Conservation (phyloP, 768 basidiomycete species). For the Podaxis rugospora region DNA sequence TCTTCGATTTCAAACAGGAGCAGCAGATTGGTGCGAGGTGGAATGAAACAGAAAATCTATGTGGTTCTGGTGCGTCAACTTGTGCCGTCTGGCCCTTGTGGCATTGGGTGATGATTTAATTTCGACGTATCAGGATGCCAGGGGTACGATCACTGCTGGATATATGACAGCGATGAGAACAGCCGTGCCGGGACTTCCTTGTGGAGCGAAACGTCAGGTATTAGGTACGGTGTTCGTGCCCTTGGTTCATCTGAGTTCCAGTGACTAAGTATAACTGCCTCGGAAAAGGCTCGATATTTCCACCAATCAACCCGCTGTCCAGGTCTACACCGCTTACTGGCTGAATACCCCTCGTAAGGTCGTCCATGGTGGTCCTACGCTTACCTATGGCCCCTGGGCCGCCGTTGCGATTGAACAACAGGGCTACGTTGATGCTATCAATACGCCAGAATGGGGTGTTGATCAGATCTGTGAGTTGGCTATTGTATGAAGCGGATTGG, state of each 20-base stretch:
- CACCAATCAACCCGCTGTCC: conserved; percentile 47
- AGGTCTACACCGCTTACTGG: conserved; percentile 45
- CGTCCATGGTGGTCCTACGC: conserved; percentile 41
- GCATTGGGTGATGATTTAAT: not conserved
- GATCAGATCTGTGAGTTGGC: conserved; percentile 46
- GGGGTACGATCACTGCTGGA: conserved; percentile 48
- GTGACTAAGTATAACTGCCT: not conserved
- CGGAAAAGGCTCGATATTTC: conserved; percentile 39
- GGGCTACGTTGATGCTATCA: conserved; percentile 51
- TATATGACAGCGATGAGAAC: conserved; percentile 36
- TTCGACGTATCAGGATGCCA: conserved; percentile 28
- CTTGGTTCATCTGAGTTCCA: not conserved
- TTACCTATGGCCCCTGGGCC: conserved; percentile 35
- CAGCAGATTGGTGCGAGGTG: conserved; percentile 28
- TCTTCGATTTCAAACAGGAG: conserved; percentile 38
- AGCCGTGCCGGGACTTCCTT: conserved; percentile 30
- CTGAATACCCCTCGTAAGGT: conserved; percentile 42
- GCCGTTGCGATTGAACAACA: conserved; percentile 52
- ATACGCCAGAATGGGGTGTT: conserved; percentile 49
- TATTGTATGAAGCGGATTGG: not conserved
- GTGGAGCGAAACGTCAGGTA: conserved; percentile 46
- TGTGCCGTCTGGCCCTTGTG: not conserved
- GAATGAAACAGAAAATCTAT: conserved; percentile 26
- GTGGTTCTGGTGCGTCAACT: conserved; percentile 21
- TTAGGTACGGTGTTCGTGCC: conserved; percentile 27